Conservation (phyloP, 768 basidiomycete species). For the Rickenella mellea region DNA sequence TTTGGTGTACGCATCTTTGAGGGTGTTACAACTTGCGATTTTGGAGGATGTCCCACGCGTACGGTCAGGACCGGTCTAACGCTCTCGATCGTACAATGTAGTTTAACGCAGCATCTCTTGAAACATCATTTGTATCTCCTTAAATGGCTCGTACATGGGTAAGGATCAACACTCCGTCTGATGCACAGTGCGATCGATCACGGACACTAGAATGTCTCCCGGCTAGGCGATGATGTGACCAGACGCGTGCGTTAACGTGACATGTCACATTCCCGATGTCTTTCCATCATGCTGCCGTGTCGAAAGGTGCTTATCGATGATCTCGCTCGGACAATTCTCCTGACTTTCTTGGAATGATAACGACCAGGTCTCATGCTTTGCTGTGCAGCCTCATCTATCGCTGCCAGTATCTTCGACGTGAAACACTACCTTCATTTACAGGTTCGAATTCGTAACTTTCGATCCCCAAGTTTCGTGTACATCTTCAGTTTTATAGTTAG, state of each 20-base stretch:
- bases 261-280: too few species aligned
- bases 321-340: not conserved
- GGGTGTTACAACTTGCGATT: constrained; percentile 2
- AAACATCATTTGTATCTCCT: too few species aligned
- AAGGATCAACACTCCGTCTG: too few species aligned
- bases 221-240: too few species aligned
- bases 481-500: constrained; percentile 35
- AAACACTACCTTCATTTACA: constrained; percentile 87
- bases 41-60: too few species aligned
- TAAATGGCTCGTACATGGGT: too few species aligned
- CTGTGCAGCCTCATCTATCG: constrained; percentile 61
- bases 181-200: too few species aligned
- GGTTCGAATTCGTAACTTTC: constrained; percentile 24
- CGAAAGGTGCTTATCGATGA: constrained; percentile 49
- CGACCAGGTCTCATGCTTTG: constrained; percentile 77
- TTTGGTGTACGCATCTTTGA: constrained; percentile 2
- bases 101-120: too few species aligned
- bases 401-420: constrained; percentile 71
- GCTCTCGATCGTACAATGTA: too few species aligned
- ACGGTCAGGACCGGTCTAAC: too few species aligned
- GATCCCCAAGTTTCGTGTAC: constrained; percentile 2
- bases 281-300: constrained; percentile 75
- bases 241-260: too few species aligned
- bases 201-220: too few species aligned
- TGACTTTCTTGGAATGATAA: constrained; percentile 1